These are phyloP conservation scores for Rhodotorula kratochvilovae DNA, from an alignment of 768 basidiomycete species.

Conservation along the genomic window DNA sequence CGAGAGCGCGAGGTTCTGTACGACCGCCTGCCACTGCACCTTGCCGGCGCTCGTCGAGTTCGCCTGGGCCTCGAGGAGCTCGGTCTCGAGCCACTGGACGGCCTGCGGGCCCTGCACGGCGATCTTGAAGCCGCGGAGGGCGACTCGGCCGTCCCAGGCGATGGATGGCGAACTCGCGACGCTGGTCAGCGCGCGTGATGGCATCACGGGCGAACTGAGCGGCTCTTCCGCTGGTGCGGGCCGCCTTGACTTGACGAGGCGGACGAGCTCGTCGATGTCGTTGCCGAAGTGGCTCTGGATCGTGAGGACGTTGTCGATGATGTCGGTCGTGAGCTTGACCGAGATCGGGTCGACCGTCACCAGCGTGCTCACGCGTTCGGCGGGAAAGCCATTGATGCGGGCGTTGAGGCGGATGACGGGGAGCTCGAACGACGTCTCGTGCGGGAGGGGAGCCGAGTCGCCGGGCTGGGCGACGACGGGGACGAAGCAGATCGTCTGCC, in stretches of 20 bases:
- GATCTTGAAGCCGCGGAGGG: constrained; percentile 71
- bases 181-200: background rate
- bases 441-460: background rate
- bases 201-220: background rate
- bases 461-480: background rate
- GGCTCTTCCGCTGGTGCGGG: too few relatives aligned
- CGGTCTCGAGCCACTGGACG: constrained; percentile 68
- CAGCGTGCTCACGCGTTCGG: constrained; percentile 53
- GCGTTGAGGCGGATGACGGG: constrained; percentile 10
- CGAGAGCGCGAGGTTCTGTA: constrained; percentile 76
- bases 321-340: constrained; percentile 69
- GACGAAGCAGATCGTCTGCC: constrained; percentile 36
- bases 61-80: constrained; percentile 62
- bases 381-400: background rate
- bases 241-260: constrained; percentile 51
- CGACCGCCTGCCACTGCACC: constrained; percentile 62
- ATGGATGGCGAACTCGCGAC: background rate
- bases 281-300: constrained; percentile 86
- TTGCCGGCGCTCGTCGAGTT: constrained; percentile 47
- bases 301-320: constrained; percentile 75
- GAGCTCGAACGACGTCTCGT: constrained; percentile 6
- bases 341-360: constrained; percentile 65
- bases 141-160: constrained; percentile 33
- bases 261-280: constrained; percentile 75
- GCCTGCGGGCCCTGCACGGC: constrained; percentile 71